A percentile compares a stretch with the other conserved stretches of the same genome.
These are phyloP conservation scores for Starmerella riodocensis DNA, from an alignment of 805 yeast genomes.

Conservation along the genomic window DNA sequence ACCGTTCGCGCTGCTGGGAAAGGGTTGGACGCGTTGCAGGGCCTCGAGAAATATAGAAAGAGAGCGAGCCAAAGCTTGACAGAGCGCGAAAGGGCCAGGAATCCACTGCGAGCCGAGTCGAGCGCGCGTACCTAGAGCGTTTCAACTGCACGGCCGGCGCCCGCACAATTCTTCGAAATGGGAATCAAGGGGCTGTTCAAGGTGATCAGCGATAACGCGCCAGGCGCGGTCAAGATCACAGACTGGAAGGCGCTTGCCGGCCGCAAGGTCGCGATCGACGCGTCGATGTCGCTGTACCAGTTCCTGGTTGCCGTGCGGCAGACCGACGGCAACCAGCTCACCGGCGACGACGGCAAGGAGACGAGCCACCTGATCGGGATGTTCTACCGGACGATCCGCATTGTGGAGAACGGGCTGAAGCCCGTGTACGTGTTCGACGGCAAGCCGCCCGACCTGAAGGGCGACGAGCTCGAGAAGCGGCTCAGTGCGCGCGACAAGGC, in stretches of 20 bases:
- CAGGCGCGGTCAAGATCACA: slow-evolving; percentile 57
- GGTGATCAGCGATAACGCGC: slow-evolving; percentile 79
- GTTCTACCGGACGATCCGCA: slow-evolving; percentile 81
- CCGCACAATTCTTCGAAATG: slow-evolving; percentile 21
- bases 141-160: too few relatives aligned
- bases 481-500: slow-evolving; percentile 73
- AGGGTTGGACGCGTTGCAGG: too few relatives aligned
- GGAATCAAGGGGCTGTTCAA: slow-evolving; percentile 53
- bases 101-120: too few relatives aligned
- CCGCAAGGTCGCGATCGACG: slow-evolving; percentile 84
- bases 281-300: slow-evolving; percentile 90
- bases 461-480: slow-evolving; percentile 85
- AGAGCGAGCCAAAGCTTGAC: too few relatives aligned
- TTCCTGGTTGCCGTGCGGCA: slow-evolving; percentile 93
- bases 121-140: too few relatives aligned
- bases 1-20: too few relatives aligned
- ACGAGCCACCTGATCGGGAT: slow-evolving; percentile 88
- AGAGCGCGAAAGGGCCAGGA: too few relatives aligned
- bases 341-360: slow-evolving; percentile 82
- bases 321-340: slow-evolving; percentile 87
- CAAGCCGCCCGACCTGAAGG: slow-evolving; percentile 86
- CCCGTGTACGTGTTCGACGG: slow-evolving; percentile 98
- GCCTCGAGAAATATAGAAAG: too few relatives aligned
- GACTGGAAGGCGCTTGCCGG: slow-evolving; percentile 84
- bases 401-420: slow-evolving; percentile 86